A percentile compares a stretch with the other conserved stretches of the same genome.
Conservation (phyloP, 75 land plant species). For the Pinus albicaulis region DNA sequence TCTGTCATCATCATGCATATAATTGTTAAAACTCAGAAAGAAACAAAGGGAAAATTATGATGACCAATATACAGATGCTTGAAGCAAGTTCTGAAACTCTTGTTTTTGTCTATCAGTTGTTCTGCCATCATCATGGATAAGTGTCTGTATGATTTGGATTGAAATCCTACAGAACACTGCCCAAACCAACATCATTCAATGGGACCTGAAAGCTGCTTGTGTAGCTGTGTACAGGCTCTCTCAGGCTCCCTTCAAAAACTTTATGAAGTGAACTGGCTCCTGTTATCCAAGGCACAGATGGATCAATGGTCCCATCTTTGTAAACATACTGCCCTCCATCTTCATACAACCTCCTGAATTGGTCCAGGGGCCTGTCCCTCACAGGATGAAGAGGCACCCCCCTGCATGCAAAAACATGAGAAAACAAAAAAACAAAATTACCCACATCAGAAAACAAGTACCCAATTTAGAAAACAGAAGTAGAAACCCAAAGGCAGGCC, state of each 20-base stretch:
- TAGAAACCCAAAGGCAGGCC: not conserved
- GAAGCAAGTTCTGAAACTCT: too few species aligned
- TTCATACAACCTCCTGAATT: conserved; percentile 12
- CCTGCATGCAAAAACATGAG: not conserved
- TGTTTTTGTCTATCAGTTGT: too few species aligned
- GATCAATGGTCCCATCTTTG: conserved; percentile 16
- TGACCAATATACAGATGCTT: too few species aligned
- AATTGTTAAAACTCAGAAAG: too few species aligned
- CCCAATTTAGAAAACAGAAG: not conserved
- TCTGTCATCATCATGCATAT: too few species aligned
- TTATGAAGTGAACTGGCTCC: conserved; percentile 1
- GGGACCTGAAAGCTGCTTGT: conserved; percentile 4
- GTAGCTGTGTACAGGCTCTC: conserved; percentile 10
- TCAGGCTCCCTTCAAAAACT: conserved; percentile 2
- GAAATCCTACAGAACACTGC: too few species aligned
- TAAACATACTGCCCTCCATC: conserved; percentile 16
- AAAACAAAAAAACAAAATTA: not conserved
- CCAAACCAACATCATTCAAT: conserved; percentile 6
- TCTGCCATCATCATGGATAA: too few species aligned
- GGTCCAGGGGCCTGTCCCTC: conserved; percentile 14
- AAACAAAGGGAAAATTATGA: too few species aligned
- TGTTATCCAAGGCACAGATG: conserved; percentile 4
- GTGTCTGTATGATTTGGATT: too few species aligned
- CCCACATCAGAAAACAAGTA: not conserved
- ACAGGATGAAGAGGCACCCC: conserved; percentile 17